Percentiles rank a stretch among this genome's conserved stretches.
phyloP scores from a whole-genome alignment of 176 grass and related monocot species.

The Carex cristatella region DNA sequence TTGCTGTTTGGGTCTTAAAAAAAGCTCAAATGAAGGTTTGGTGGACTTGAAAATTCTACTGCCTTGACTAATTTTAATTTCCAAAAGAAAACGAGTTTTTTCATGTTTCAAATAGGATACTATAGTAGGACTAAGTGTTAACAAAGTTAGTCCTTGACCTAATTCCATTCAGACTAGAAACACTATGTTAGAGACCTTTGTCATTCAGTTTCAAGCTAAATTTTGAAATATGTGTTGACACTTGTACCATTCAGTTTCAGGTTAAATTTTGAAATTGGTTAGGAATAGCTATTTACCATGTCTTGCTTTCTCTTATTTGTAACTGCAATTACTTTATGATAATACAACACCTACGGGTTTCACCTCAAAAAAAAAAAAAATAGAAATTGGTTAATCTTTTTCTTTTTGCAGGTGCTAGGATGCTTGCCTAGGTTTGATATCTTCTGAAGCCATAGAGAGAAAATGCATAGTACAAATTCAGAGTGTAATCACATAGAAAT shows the following conservation, averaged over 20 bases:
- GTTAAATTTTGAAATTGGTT: not conserved
- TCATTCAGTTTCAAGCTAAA: not conserved
- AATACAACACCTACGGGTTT: too few species aligned
- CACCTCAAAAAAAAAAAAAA: too few species aligned
- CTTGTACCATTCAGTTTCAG: not conserved
- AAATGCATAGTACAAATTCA: not conserved
- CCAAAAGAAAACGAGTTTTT: not conserved
- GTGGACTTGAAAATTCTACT: not conserved
- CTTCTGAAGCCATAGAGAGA: not conserved
- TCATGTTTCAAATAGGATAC: not conserved
- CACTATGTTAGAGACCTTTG: not conserved
- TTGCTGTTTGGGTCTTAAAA: not conserved
- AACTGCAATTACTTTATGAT: too few species aligned
- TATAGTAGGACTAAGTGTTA: not conserved
- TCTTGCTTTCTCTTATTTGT: too few species aligned
- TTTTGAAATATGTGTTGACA: not conserved
- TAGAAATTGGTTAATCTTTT: not conserved
- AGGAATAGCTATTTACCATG: too few species aligned
- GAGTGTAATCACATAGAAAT: not conserved
- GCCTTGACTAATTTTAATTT: not conserved
- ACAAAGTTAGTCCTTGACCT: not conserved
- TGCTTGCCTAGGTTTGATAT: not conserved
- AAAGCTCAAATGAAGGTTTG: not conserved
- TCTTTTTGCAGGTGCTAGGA: not conserved
- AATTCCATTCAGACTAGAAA: not conserved